Evolutionary conservation across 306 rosid species (phyloP).

Genomic region (Pterocarpus macrocarpus): DNA sequence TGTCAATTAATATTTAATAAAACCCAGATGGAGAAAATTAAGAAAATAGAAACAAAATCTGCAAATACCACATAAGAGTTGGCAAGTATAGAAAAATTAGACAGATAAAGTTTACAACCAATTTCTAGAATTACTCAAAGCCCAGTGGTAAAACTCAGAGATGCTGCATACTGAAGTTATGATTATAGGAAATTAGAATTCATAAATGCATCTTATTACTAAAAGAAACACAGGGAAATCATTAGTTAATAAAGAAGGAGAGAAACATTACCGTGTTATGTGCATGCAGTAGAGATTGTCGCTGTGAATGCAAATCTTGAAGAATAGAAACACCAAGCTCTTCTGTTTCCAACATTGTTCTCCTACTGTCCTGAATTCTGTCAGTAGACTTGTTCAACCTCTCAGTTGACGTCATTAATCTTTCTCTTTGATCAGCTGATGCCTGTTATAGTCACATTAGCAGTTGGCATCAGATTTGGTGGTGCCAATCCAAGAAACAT

Average conservation of each 20-base stretch:
- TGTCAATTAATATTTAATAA: neutral
- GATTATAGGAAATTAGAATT: neutral
- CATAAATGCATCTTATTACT: slow-evolving; percentile 1
- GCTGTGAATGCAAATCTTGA: slow-evolving; percentile 86
- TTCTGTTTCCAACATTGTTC: slow-evolving; percentile 91
- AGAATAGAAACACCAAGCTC: slow-evolving; percentile 92
- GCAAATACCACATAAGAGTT: neutral
- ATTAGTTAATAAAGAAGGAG: neutral
- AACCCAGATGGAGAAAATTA: slow-evolving; percentile 9
- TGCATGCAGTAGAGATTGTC: slow-evolving; percentile 83
- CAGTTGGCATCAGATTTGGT: slow-evolving; percentile 27
- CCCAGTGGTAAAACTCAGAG: neutral
- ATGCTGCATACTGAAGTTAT: slow-evolving; percentile 10
- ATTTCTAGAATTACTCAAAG: slow-evolving; percentile 19
- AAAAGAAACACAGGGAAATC: slow-evolving; percentile 11
- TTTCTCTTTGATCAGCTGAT: slow-evolving; percentile 82
- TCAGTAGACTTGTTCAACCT: slow-evolving; percentile 68
- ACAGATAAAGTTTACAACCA: neutral
- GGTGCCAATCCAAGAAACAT: slow-evolving; percentile 18
- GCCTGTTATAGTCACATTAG: slow-evolving; percentile 58
- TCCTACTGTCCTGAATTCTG: slow-evolving; percentile 73
- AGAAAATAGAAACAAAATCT: slow-evolving; percentile 3
- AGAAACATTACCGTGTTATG: slow-evolving; percentile 60
- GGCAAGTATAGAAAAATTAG: neutral
- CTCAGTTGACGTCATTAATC: slow-evolving; percentile 76